Evolutionary conservation across 805 yeast genomes (phyloP), one percentile per base, ranked within the genome.

Genomic region (Torulaspora indica): DNA sequence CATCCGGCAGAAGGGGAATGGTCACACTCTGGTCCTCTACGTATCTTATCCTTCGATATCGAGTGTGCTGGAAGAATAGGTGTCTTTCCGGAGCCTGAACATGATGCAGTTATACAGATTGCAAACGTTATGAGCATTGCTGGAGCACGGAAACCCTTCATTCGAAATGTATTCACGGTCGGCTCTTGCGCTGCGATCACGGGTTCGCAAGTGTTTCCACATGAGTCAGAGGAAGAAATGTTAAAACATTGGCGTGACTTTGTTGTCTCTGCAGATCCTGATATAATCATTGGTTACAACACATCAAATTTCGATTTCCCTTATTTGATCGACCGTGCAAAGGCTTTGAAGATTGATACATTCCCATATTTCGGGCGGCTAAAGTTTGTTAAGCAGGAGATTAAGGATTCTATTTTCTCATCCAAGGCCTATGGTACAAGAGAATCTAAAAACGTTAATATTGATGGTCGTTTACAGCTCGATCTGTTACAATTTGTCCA

Each of bases 21-120:
- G 90, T 76, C 88, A 28, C 83, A 81, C 53, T 82, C 85, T 69
- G 98, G 98, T 1, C 98, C 98, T 0, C 72, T 93, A 47, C 82
- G 99, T 58, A 81, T 93, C 38, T 71, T 93, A 53, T 89, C 97
- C 8, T 91, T 93, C 64, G 99, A 93, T 73, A 93, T 93, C 49
- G 99, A 93, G 67, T 93, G 99, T 75, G 93, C 98, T 3, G 98
- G 98, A 35, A 79, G 99, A 66, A 85, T 87, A 52, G 98, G 98
- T 42, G 77, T 93, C 9, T 93, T 93, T 64, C 98, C 99, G 1
- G 98, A 93, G 60, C 83, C 99, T 1, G 85, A 85, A 49, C 76
- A 79, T 37, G 99, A 93, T 69, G 85, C 96, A 0, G 96, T 93
- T 8, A 93, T 93, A 60, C 98, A 95, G 67, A 95, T 93, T 51